Conservation (phyloP, 23 red algal genomes). For the Gracilaria domingensis region DNA sequence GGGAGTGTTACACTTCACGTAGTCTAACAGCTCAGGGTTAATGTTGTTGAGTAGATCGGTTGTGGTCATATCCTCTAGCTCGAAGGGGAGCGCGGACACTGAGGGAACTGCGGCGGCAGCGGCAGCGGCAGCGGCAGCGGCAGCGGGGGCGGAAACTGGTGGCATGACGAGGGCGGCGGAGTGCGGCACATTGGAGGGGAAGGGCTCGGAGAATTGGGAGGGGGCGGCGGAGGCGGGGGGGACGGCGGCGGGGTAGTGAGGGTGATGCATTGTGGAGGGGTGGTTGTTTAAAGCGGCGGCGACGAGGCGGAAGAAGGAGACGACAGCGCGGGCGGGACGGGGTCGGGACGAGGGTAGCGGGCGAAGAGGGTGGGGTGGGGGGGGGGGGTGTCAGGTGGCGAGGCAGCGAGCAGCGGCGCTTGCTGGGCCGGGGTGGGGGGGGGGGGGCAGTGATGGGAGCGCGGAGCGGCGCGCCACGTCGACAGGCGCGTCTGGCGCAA, state of each 20-base stretch:
- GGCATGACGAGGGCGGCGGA: not conserved
- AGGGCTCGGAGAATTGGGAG: not conserved
- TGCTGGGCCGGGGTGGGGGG: not conserved
- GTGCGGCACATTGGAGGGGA: not conserved
- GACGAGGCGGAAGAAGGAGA: not conserved
- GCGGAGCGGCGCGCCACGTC: no score
- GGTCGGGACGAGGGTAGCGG: no score
- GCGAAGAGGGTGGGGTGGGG: not conserved
- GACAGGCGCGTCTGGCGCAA: no score
- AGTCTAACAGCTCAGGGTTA: slow-evolving; percentile 28
- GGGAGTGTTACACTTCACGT: slow-evolving; percentile 30
- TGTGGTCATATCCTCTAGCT: slow-evolving; percentile 24
- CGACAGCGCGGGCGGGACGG: not conserved
- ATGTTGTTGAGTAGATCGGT: slow-evolving; percentile 31
- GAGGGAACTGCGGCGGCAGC: no score
- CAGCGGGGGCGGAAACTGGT: not conserved
- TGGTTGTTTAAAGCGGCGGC: not conserved
- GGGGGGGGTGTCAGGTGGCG: not conserved
- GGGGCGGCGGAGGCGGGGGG: not conserved
- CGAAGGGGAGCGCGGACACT: slow-evolving; percentile 17
- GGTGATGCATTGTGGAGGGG: not conserved
- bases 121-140: not conserved
- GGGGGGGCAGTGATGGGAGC: not conserved
- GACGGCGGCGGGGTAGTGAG: not conserved
- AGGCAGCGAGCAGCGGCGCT: not conserved